phyloP scores from a whole-genome alignment of 169 alveolate genomes.

The Ichthyophthirius multifiliis region DNA sequence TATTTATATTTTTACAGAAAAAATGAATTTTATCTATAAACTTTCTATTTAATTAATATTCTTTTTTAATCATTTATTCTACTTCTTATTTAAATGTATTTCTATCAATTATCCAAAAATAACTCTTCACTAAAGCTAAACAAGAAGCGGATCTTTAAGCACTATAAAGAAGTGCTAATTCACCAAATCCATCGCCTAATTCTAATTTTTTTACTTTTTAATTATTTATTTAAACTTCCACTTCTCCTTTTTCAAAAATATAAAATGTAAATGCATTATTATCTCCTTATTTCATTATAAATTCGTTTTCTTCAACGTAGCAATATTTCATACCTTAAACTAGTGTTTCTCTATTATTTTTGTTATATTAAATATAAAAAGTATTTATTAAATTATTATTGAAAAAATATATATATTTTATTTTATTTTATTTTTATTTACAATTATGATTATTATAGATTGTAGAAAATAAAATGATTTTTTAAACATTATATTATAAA shows the following conservation, averaged over 20 bases:
- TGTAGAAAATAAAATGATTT: constrained; percentile 39
- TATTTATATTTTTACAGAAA: constrained; percentile 39
- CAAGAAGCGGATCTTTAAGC: constrained; percentile 98
- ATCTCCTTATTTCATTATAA: constrained; percentile 40
- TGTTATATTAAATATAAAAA: background rate
- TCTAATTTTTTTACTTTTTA: constrained; percentile 84
- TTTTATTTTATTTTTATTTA: background rate
- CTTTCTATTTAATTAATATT: constrained; percentile 42
- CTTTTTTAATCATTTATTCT: constrained; percentile 43
- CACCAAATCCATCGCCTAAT: constrained; percentile 97
- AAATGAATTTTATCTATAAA: constrained; percentile 56
- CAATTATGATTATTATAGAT: constrained; percentile 33
- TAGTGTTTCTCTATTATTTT: constrained; percentile 13
- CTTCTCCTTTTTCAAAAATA: constrained; percentile 42
- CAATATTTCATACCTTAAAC: constrained; percentile 36
- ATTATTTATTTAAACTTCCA: constrained; percentile 89
- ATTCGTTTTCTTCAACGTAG: constrained; percentile 16
- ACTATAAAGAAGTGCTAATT: constrained; percentile 96
- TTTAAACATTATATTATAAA: constrained; percentile 35
- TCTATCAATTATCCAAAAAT: constrained; percentile 94
- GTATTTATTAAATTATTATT: background rate
- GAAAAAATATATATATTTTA: background rate
- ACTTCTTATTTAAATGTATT: constrained; percentile 82
- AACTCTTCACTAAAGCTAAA: constrained; percentile 79
- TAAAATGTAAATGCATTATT: constrained; percentile 42